These are phyloP conservation scores for Leucosporidium yakuticum DNA, from an alignment of 768 basidiomycete genomes.

Conservation along the genomic window DNA sequence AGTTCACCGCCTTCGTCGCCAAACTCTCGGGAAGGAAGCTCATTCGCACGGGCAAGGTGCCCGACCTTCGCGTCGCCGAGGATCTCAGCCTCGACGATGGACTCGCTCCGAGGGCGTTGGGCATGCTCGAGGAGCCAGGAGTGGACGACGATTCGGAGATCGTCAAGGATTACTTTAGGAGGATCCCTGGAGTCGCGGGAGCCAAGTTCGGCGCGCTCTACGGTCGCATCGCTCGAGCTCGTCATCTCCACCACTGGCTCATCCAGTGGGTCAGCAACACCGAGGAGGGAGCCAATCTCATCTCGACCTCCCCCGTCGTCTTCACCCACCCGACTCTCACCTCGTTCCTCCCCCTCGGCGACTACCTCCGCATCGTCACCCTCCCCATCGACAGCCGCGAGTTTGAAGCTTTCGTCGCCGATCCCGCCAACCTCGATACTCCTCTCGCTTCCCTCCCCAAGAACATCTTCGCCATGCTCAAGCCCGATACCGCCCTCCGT, in stretches of 20 bases:
- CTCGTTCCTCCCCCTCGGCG: conserved; percentile 54
- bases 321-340: conserved; percentile 45
- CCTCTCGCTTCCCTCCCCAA: conserved; percentile 10
- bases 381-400: conserved; percentile 56
- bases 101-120: neutral
- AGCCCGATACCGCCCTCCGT: conserved; percentile 7
- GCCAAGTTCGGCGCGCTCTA: conserved; percentile 70
- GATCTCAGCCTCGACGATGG: neutral
- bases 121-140: neutral
- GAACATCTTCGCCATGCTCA: conserved; percentile 15
- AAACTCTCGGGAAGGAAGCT: neutral
- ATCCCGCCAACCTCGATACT: conserved; percentile 44
- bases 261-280: conserved; percentile 50
- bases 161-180: conserved; percentile 55
- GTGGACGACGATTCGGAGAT: conserved; percentile 4
- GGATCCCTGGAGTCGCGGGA: conserved; percentile 62
- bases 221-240: conserved; percentile 60
- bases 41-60: neutral
- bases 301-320: conserved; percentile 59
- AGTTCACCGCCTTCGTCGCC: conserved; percentile 1
- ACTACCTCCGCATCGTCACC: conserved; percentile 62
- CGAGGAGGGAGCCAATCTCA: conserved; percentile 46
- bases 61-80: conserved; percentile 3
- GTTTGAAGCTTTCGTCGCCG: conserved; percentile 54
- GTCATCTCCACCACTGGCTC: conserved; percentile 58